Base-by-base conservation (phyloP, 2,329 filamentous ascomycete genomes). In the Aureobasidium sp. region DNA sequence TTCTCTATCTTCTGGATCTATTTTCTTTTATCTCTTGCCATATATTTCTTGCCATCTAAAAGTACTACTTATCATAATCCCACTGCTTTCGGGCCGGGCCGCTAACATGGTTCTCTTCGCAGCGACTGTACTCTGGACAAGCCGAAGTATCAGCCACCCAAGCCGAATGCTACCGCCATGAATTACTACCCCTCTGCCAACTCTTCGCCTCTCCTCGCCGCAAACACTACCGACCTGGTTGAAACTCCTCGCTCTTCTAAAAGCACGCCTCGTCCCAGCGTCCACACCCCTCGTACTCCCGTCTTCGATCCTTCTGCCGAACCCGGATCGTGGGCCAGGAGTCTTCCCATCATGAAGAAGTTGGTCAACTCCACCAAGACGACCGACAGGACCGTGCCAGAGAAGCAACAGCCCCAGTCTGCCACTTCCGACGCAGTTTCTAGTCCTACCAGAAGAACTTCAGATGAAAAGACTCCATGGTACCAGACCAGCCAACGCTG, bases 21-120 rank as follows among this genome's bases (percentile, higher is more conserved):
- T 26, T 46, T 48, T 36, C 26, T 58, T 8, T 32, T 9, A 58
- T 58, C 42, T 53, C 47, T 63, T 62, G 34, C 62, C 55, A 59
- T 63, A 44, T 63, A 58, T 55, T 41, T 63, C 42, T 52, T 58
- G 37, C 53, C 44, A 34, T 63, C 39, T 52, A 63, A 63, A 63
- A 60, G 62, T 63, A 63, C 44, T 51, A 62, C 37, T 29, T 62
- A 58, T n/a, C 27, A 29, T 34, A 4, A 32, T 42, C 39, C 13
- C 6, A 20, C 57, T 48, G 34, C 46, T 42, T 34, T 26, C 5
- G 46, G 34, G 57, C 23, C 34, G 36, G 44, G 23, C 41, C 12
- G 36, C 57, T 60, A 23, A 60, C 57, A 8, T 27, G 6, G 4
- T 23, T 12, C 12, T 23, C 17, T 32, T 29, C n/a, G 20, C 36